Conservation (phyloP, 2,329 filamentous ascomycete species). For the Nothopassalora personata region DNA sequence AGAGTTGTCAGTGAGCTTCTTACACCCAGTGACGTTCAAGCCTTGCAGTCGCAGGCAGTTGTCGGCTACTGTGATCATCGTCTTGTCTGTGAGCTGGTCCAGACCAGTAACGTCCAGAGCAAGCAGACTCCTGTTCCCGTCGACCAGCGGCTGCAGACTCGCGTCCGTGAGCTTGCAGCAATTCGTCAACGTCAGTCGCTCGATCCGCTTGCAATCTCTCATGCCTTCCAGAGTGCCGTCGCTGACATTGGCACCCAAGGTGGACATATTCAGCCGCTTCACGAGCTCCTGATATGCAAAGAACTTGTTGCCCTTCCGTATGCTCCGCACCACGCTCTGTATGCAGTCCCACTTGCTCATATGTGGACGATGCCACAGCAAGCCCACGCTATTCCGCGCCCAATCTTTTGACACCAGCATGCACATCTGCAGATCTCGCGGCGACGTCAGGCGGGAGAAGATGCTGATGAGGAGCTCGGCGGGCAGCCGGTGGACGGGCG, state of each 20-base stretch:
- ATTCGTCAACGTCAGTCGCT: constrained; percentile 86
- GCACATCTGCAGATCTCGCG: constrained; percentile 71
- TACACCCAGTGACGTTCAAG: constrained; percentile 84
- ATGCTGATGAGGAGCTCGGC: constrained; percentile 93
- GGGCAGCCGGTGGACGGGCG: constrained; percentile 79
- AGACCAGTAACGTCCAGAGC: constrained; percentile 86
- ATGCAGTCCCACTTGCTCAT: constrained; percentile 85
- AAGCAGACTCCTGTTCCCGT: constrained; percentile 72
- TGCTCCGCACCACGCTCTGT: constrained; percentile 71
- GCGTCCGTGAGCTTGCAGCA: constrained; percentile 80
- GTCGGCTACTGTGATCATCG: constrained; percentile 69
- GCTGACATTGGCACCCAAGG: constrained; percentile 69
- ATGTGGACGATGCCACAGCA: constrained; percentile 89
- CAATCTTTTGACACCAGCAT: constrained; percentile 94
- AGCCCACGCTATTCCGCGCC: constrained; percentile 85
- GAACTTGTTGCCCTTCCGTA: constrained; percentile 66
- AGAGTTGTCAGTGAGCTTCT: constrained; percentile 78
- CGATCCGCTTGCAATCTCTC: constrained; percentile 78
- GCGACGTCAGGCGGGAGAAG: constrained; percentile 74
- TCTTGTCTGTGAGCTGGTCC: constrained; percentile 72
- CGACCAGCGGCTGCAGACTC: constrained; percentile 72
- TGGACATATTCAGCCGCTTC: constrained; percentile 83
- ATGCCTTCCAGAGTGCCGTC: constrained; percentile 85
- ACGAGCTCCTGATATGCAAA: constrained; percentile 89
- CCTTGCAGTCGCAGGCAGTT: constrained; percentile 85